A percentile compares a stretch with the other conserved stretches of the same genome.
These are phyloP conservation scores for Arachnopeziza araneosa DNA, from an alignment of 2,329 filamentous ascomycete species.

Conservation along the genomic window DNA sequence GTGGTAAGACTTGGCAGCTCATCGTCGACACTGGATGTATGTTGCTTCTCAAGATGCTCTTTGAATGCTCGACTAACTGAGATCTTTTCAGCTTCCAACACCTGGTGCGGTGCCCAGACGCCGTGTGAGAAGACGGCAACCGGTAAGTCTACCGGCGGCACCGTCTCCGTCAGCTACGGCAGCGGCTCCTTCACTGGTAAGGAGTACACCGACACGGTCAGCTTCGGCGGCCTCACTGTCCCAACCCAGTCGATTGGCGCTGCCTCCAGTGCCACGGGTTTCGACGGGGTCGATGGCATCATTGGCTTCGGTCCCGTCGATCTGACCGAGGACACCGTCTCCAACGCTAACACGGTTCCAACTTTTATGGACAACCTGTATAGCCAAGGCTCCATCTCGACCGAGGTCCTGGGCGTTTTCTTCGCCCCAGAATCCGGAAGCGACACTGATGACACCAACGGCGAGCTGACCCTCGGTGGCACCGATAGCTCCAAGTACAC, in stretches of 20 bases:
- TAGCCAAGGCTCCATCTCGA: constrained; percentile 25
- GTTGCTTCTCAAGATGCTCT: constrained; percentile 1
- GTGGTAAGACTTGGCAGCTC: constrained; percentile 23
- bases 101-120: no score
- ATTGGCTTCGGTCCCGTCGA: constrained; percentile 25
- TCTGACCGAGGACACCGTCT: constrained; percentile 25
- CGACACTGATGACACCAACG: constrained; percentile 46
- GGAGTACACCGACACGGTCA: constrained; percentile 29
- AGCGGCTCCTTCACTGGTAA: constrained; percentile 26
- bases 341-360: constrained; percentile 21
- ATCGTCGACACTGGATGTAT: constrained; percentile 30
- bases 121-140: constrained; percentile 12
- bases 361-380: constrained; percentile 29
- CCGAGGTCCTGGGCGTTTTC: constrained; percentile 28
- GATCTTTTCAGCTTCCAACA: constrained; percentile 13
- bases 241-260: constrained; percentile 13
- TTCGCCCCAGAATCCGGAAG: constrained; percentile 25
- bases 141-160: constrained; percentile 22
- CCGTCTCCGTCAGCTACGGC: constrained; percentile 25
- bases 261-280: constrained; percentile 10
- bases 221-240: constrained; percentile 29
- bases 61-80: constrained; percentile 5
- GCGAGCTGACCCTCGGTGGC: constrained; percentile 69
- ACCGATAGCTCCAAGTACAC: constrained; percentile 59
- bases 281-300: constrained; percentile 14